Evolutionary conservation across 768 basidiomycete species (phyloP).

Genomic region (Panus rudis): DNA sequence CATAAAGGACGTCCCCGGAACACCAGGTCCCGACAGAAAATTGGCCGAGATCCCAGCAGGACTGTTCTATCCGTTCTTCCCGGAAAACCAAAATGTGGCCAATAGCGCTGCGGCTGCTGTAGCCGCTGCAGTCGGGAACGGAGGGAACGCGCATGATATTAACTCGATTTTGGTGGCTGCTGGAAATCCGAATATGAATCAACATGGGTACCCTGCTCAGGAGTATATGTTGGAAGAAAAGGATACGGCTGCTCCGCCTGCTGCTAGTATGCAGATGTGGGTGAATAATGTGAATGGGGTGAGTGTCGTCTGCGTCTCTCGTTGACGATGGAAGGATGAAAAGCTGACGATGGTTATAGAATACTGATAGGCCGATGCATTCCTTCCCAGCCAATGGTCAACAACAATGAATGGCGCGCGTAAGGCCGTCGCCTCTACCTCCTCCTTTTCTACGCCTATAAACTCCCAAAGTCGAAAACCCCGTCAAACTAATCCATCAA

Average conservation of each 20-base stretch:
- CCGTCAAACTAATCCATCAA: too few species aligned
- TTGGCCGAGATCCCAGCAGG: slow-evolving; percentile 63
- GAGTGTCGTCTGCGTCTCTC: too few species aligned
- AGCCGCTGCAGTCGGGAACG: background rate
- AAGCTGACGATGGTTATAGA: too few species aligned
- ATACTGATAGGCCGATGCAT: too few species aligned
- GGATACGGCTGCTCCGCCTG: slow-evolving; percentile 22
- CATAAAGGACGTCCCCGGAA: slow-evolving; percentile 4
- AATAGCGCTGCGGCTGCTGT: slow-evolving; percentile 12
- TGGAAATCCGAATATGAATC: slow-evolving; percentile 50
- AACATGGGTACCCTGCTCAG: slow-evolving; percentile 47
- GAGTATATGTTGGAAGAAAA: slow-evolving; percentile 71
- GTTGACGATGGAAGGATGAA: too few species aligned
- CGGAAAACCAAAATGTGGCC: slow-evolving; percentile 36
- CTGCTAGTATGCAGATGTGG: slow-evolving; percentile 30
- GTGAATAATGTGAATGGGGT: too few species aligned
- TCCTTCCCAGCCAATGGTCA: too few species aligned
- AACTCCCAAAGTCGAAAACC: too few species aligned
- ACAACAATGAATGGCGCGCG: too few species aligned
- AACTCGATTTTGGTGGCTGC: slow-evolving; percentile 51
- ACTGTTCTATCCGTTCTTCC: slow-evolving; percentile 75
- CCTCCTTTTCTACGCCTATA: too few species aligned
- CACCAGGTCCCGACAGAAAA: slow-evolving; percentile 17
- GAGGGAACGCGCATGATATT: slow-evolving; percentile 31
- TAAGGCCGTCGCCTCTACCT: too few species aligned